phyloP scores from a whole-genome alignment of 2,329 filamentous ascomycete species.

The Trichoderma koningii region DNA sequence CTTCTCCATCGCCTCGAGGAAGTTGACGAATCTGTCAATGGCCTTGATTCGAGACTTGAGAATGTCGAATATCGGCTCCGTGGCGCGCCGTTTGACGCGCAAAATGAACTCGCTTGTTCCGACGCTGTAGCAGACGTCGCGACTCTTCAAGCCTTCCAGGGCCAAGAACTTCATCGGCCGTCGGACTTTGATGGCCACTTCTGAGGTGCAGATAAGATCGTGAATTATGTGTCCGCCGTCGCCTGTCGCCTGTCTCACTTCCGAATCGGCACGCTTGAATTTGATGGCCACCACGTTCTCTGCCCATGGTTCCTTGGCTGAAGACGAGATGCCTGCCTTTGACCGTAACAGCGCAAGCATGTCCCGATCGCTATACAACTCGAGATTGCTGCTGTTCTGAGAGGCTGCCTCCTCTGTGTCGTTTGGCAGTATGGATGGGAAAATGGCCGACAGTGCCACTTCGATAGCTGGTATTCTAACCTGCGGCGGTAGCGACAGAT shows the following conservation, averaged over 20 bases:
- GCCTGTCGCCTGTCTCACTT: conserved; percentile 24
- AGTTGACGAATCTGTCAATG: conserved; percentile 70
- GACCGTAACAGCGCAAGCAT: conserved; percentile 34
- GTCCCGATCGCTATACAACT: conserved; percentile 29
- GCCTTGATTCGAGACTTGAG: conserved; percentile 63
- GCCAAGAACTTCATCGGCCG: conserved; percentile 57
- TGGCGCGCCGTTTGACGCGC: conserved; percentile 59
- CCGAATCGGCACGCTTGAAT: conserved; percentile 52
- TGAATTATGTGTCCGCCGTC: conserved; percentile 26
- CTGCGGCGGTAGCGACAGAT: conserved; percentile 45
- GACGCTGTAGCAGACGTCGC: conserved; percentile 63
- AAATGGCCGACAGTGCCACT: conserved; percentile 52
- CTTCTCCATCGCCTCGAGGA: conserved; percentile 65
- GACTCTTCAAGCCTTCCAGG: conserved; percentile 58
- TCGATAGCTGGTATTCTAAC: conserved; percentile 52
- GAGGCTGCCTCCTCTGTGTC: conserved; percentile 19
- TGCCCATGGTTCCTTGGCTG: conserved; percentile 54
- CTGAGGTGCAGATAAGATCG: conserved; percentile 47
- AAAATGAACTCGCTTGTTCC: conserved; percentile 64
- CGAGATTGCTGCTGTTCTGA: conserved; percentile 17
- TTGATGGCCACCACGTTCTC: conserved; percentile 59
- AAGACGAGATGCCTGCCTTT: conserved; percentile 29
- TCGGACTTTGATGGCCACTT: conserved; percentile 58
- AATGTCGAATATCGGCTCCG: conserved; percentile 59
- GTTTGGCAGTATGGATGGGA: conserved; percentile 41